Evolutionary conservation across 176 grass and related monocot species (phyloP), one percentile per base, ranked within the genome.

Genomic region (Cenchrus purpureus): DNA sequence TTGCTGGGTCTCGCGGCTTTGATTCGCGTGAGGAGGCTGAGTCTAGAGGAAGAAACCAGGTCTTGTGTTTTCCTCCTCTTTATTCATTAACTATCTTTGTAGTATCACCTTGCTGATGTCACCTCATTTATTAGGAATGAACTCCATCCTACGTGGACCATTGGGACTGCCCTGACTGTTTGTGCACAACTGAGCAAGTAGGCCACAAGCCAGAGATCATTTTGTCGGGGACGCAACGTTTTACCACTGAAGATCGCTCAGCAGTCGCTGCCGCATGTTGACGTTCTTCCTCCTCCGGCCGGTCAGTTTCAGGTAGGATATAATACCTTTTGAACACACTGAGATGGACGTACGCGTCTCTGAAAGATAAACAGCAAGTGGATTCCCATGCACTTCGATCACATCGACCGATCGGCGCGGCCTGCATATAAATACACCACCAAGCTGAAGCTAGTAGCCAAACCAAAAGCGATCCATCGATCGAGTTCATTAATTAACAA

Each of bases 371-470:
- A 25, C 49, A 17, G 11, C 12, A 10, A 28, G 13, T 12, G 29
- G 29, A 9, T 64, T 6, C 12, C 40, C 70, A 14, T 9, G 4
- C 17, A 22, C 74, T 50, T 78, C 10, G 74, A 76, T 13, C 48
- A 29, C 50, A 76, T 76, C 82, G 82, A 55, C 25, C 25, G 25
- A 25, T 25, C 25, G 25, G 25, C 32, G 34, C 71, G 56, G n/a
- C 57, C 76, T 31, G 12, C 71, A 34, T 72, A 79, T 79, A 73
- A 48, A 83, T 69, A 61, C n/a, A 74, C 14, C 46, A 3, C 25
- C 22, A 44, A 79, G 57, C 81, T 25, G 31, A 65, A 55, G 25
- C 28, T 11, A 19, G 22, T 28, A 84, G 44, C 75, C 45, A 73
- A 25, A 40, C 37, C 37, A 40, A 40, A 20, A 12, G 63, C 78